Evolutionary conservation across 768 basidiomycete genomes (phyloP).

Genomic region (Hygrophorus pudorinus): DNA sequence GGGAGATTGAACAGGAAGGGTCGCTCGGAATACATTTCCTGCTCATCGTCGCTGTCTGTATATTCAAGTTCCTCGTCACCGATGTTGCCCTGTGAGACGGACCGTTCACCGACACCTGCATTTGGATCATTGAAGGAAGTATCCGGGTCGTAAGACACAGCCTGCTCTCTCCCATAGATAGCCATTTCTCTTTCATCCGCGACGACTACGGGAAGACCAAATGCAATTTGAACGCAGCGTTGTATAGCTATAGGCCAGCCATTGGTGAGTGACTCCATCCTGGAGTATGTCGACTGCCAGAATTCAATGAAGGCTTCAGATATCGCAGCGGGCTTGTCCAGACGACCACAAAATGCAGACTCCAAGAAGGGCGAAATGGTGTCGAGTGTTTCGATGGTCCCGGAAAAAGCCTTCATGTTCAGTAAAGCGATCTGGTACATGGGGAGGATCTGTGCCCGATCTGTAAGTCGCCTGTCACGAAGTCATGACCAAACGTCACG

Average conservation of each 20-base stretch:
- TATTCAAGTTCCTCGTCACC: slow-evolving; percentile 3
- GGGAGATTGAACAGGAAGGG: too few relatives aligned
- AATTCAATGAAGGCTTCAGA: slow-evolving; percentile 49
- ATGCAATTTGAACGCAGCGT: slow-evolving; percentile 15
- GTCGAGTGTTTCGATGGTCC: slow-evolving; percentile 30
- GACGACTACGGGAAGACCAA: slow-evolving; percentile 7
- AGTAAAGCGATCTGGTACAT: slow-evolving; percentile 54
- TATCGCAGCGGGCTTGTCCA: slow-evolving; percentile 33
- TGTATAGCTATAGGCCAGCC: slow-evolving; percentile 48
- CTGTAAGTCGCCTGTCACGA: not conserved
- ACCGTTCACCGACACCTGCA: not conserved
- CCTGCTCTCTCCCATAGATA: not conserved
- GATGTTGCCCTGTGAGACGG: not conserved
- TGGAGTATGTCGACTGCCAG: slow-evolving; percentile 44
- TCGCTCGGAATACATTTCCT: not conserved
- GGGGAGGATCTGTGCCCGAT: slow-evolving; percentile 40
- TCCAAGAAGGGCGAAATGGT: slow-evolving; percentile 40
- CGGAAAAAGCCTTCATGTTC: slow-evolving; percentile 38
- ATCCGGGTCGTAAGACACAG: not conserved
- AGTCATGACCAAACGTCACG: slow-evolving; percentile 13
- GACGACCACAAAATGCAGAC: slow-evolving; percentile 45
- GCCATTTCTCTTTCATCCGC: not conserved
- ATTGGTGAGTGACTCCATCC: slow-evolving; percentile 26
- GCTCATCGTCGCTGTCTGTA: slow-evolving; percentile 5
- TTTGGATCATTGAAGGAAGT: not conserved